Conservation (phyloP, 1,284 basidiomycete genomes). For the Erythrobasidium hasegawianum region DNA sequence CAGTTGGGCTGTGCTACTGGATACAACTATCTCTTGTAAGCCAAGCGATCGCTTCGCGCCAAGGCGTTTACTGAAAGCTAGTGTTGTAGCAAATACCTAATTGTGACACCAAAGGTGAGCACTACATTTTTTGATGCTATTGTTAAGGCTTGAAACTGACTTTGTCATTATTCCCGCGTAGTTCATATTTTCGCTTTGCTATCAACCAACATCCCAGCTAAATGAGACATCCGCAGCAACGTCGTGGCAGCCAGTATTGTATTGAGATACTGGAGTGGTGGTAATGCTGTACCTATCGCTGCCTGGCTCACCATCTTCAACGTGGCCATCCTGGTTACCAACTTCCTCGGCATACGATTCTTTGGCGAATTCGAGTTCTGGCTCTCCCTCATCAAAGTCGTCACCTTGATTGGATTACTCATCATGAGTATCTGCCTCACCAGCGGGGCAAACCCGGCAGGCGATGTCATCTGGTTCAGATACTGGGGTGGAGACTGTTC, state of each 20-base stretch:
- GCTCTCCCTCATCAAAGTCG: constrained; percentile 13
- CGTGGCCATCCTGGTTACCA: constrained; percentile 48
- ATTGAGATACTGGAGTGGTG: constrained; percentile 43
- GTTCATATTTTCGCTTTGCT: too few relatives aligned
- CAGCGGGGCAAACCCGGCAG: constrained; percentile 5
- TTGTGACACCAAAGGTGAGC: constrained; percentile 50
- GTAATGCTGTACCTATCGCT: constrained; percentile 32
- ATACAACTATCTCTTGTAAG: constrained; percentile 42
- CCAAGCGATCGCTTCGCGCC: background rate
- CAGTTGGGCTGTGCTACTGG: constrained; percentile 8
- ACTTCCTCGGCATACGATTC: constrained; percentile 48
- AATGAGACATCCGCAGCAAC: constrained; percentile 1
- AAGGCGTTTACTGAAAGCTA: background rate
- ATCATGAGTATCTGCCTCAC: constrained; percentile 27
- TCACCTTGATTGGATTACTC: constrained; percentile 17
- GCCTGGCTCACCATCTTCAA: constrained; percentile 51
- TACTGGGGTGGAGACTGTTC: constrained; percentile 11
- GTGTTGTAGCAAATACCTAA: constrained; percentile 46
- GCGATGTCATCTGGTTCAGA: constrained; percentile 20
- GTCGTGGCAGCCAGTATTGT: constrained; percentile 48
- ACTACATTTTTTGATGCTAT: too few relatives aligned
- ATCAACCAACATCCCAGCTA: too few relatives aligned
- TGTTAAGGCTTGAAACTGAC: too few relatives aligned
- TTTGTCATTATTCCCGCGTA: too few relatives aligned
- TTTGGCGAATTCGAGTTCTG: constrained; percentile 22